Evolutionary conservation across 805 yeast species (phyloP), one percentile per base, ranked within the genome.

Genomic region (Ogataea henricii): DNA sequence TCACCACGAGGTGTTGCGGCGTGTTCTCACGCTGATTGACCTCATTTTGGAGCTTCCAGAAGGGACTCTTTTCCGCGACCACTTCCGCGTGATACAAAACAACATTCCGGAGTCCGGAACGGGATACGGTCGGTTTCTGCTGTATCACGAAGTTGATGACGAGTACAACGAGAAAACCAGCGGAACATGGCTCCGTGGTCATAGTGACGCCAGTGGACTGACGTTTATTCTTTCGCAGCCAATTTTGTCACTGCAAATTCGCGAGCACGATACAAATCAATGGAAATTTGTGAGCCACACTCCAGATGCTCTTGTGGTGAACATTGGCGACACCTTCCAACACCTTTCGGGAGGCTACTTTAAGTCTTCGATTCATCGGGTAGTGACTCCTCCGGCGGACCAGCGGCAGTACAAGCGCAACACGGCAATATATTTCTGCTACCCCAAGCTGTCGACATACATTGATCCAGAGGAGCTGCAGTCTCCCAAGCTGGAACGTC

Each of bases 341-440:
- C 70, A 70, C 40, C 59, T 71, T 27, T 67, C 74, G 20, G 81
- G 79, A 4, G 76, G 75, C 0, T 73, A 70, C 47, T 76, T 74
- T 60, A 71, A 72, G 45, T 71, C 77, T 12, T 67, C 76, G 7
- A 63, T 76, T 38, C 81, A 76, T 46, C 56, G 80, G 40, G 81
- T 76, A 4, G 68, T 72, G n/a, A 68, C 71, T 25, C 79, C 80
- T 4, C 79, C 78, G 3, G 49, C 45, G 2, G 75, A 73, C 40
- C 81, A 76, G 53, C 52, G 51, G 18, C 48, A 56, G 1, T 65
- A 60, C 51, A 58, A 65, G 23, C 62, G 80, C 43, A 64, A 71
- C 48, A 71, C 72, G 3, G 48, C 74, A 2, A 74, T 76, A 17
- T 73, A 74, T 48, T 76, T 76, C 59, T 64, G 70, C 44, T 68